Base-by-base conservation (phyloP, 2,329 filamentous ascomycete genomes). In the Penicillium griseofulvum region DNA sequence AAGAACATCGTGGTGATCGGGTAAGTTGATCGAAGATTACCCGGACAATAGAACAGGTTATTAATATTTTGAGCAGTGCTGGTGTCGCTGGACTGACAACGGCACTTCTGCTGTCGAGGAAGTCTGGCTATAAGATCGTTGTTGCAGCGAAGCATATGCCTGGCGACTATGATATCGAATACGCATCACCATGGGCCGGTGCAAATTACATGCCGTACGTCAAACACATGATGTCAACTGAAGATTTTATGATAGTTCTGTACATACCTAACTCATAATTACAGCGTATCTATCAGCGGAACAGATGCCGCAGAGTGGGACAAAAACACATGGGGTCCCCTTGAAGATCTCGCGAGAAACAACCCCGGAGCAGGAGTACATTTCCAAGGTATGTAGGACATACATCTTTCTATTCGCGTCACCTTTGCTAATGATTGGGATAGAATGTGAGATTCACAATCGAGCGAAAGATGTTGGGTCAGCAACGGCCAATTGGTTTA, bases 161-260 rank as follows among this genome's bases (percentile, higher is more conserved):
- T 0, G 91, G 91, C 31, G 91, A 96, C 76, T 93, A 91, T 71
- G 88, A 92, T 61, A 87, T 91, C 62, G 88, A 94, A 78, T 96
- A 96, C 70, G 86, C 89, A 0, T 94, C 89, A 2, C 90, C 90
- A 0, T 94, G 89, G 88, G 91, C 90, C 1, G 90, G 90, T 5
- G 90, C 90, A 48, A 92, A 93, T 68, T 86, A 84, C 65, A 71
- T 87, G 54, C 90, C 87, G 85, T 88, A 60, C 59, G 84, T 79
- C 5, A 16, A 22, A 16, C 17, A 16, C 0, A 26, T 36, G 9
- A 17, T 11, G 5, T 6, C 31, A 34, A 34, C 16, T 34, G 5
- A 16, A 16, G 6, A 9, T 22, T 7, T 14, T 26, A 16, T 26
- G 3, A 42, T 4, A n/a, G 12, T n/a, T 42, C 2, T 11, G 8